Evolutionary conservation across 2,329 filamentous ascomycete species (phyloP).

Genomic region (Talaromyces funiculosus): DNA sequence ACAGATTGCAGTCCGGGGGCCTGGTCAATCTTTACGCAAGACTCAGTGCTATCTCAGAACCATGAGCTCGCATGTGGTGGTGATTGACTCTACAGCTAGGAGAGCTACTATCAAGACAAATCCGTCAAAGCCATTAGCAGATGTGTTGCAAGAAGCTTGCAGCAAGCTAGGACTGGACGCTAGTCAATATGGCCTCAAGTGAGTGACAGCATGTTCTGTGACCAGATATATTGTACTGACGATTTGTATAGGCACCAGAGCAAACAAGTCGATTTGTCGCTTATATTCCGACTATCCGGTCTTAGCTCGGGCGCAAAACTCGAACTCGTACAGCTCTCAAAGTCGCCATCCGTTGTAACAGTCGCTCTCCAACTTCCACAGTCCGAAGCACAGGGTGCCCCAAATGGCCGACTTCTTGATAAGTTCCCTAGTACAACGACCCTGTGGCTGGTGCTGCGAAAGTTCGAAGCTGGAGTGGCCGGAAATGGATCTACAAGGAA

Average conservation of each 20-base stretch:
- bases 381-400: slow-evolving; percentile 58
- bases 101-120: slow-evolving; percentile 77
- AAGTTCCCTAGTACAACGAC: slow-evolving; percentile 86
- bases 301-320: slow-evolving; percentile 82
- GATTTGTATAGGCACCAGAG: slow-evolving; percentile 61
- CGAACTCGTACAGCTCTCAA: slow-evolving; percentile 81
- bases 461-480: slow-evolving; percentile 75
- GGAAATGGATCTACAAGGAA: slow-evolving; percentile 61
- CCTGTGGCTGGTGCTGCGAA: slow-evolving; percentile 81
- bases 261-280: slow-evolving; percentile 77
- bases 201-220: slow-evolving; percentile 21
- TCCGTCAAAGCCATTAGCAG: slow-evolving; percentile 72
- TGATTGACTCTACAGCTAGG: slow-evolving; percentile 73
- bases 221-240: slow-evolving; percentile 8
- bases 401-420: slow-evolving; percentile 65
- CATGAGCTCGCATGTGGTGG: slow-evolving; percentile 85
- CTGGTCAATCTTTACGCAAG: neutral
- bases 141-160: slow-evolving; percentile 84
- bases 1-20: slow-evolving; percentile 14
- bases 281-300: slow-evolving; percentile 76
- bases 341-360: slow-evolving; percentile 76
- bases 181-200: slow-evolving; percentile 78
- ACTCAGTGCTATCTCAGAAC: slow-evolving; percentile 17
- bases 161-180: slow-evolving; percentile 68
- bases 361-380: slow-evolving; percentile 82